Evolutionary conservation across 2,329 filamentous ascomycete species (phyloP).

Genomic region (Hirsutella thompsonii): DNA sequence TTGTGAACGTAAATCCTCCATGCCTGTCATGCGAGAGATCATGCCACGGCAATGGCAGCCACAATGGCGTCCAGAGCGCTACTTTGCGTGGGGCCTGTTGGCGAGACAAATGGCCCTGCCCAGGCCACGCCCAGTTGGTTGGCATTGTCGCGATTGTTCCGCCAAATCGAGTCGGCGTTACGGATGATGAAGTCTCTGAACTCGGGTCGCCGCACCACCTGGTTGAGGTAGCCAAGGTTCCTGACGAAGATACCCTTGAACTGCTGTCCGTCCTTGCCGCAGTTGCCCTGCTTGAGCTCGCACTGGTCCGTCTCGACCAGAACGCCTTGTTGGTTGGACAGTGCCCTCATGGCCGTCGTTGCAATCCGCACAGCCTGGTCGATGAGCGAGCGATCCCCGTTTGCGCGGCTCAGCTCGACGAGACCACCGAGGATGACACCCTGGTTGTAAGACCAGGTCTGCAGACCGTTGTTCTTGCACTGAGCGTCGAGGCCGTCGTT

Average conservation of each 20-base stretch:
- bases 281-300: constrained; percentile 20
- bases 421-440: constrained; percentile 43
- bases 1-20: background rate
- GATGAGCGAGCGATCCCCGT: constrained; percentile 26
- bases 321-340: constrained; percentile 32
- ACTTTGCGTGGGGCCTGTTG: constrained; percentile 47
- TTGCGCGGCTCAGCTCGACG: constrained; percentile 35
- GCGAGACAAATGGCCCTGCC: constrained; percentile 42
- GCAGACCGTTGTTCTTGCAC: constrained; percentile 38
- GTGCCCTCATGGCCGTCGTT: constrained; percentile 31
- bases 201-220: constrained; percentile 30
- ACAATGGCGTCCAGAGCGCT: constrained; percentile 55
- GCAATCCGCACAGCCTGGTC: constrained; percentile 34
- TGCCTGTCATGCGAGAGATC: background rate
- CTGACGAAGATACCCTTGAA: constrained; percentile 64
- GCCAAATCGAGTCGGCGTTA: constrained; percentile 57
- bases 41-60: constrained; percentile 35
- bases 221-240: constrained; percentile 47
- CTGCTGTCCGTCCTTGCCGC: constrained; percentile 39
- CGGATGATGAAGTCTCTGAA: constrained; percentile 42
- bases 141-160: constrained; percentile 33
- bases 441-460: constrained; percentile 44
- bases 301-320: constrained; percentile 25
- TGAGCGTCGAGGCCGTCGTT: constrained; percentile 37
- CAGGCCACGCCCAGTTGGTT: constrained; percentile 49